Conservation (phyloP, 805 yeast genomes). For the Diddensiella transvaalensis region DNA sequence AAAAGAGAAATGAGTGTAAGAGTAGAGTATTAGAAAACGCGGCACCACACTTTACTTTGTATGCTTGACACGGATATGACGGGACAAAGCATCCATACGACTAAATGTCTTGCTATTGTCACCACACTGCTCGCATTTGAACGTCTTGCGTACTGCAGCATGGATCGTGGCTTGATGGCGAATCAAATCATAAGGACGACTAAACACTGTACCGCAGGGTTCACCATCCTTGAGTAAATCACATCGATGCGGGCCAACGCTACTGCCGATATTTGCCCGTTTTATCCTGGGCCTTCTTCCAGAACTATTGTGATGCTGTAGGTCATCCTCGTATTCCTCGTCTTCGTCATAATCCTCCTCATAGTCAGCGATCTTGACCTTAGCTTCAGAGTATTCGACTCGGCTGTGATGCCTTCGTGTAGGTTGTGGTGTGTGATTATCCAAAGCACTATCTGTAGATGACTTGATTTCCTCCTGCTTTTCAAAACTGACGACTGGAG, state of each 20-base stretch:
- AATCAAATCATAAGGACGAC: slow-evolving; percentile 90
- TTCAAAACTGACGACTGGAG: not conserved
- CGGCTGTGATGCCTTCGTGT: not conserved
- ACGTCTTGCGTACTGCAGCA: slow-evolving; percentile 79
- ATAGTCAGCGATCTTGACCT: slow-evolving; percentile 3
- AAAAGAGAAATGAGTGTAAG: not conserved
- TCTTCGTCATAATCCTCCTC: slow-evolving; percentile 1
- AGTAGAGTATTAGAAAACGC: not conserved
- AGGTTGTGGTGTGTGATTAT: not conserved
- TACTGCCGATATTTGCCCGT: slow-evolving; percentile 1
- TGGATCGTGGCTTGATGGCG: slow-evolving; percentile 97
- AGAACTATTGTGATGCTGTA: not conserved
- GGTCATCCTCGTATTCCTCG: slow-evolving; percentile 16
- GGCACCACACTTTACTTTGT: slow-evolving; percentile 7
- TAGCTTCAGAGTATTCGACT: slow-evolving; percentile 6
- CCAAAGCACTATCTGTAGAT: not conserved
- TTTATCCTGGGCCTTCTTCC: not conserved
- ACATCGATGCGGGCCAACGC: slow-evolving; percentile 20
- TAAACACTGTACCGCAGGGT: slow-evolving; percentile 73
- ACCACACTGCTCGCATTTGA: slow-evolving; percentile 83
- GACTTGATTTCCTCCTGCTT: not conserved
- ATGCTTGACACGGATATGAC: slow-evolving; percentile 92
- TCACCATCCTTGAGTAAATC: slow-evolving; percentile 50
- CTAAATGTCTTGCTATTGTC: slow-evolving; percentile 80
- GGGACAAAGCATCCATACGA: slow-evolving; percentile 88